phyloP scores from a whole-genome alignment of 2,329 filamentous ascomycete species.

The Xylariaceae sp. region DNA sequence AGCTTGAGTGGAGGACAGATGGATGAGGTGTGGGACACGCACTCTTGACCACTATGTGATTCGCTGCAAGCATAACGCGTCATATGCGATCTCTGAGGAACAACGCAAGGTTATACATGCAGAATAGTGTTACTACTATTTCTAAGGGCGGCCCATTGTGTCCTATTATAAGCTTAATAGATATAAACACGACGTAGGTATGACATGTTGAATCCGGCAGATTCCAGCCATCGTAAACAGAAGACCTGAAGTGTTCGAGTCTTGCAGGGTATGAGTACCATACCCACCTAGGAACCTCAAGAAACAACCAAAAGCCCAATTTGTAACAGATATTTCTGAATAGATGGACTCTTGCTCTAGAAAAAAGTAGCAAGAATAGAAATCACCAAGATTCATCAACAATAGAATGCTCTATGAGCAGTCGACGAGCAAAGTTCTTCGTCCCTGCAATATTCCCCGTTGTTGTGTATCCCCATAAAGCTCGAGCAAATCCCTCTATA shows the following conservation, averaged over 20 bases:
- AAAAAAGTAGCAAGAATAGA: constrained; percentile 10
- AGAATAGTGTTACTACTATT: background rate
- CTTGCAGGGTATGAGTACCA: too few species aligned
- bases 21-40: too few species aligned
- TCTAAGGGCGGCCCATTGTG: background rate
- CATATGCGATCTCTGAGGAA: background rate
- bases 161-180: too few species aligned
- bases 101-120: background rate
- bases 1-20: too few species aligned
- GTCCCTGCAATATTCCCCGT: constrained; percentile 19
- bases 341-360: constrained; percentile 3
- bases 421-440: constrained; percentile 16
- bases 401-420: constrained; percentile 15
- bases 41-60: too few species aligned
- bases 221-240: too few species aligned
- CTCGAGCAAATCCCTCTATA: constrained; percentile 33
- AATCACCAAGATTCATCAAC: constrained; percentile 12
- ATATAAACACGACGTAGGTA: too few species aligned
- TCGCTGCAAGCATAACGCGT: background rate
- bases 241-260: too few species aligned
- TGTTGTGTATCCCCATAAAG: constrained; percentile 25
- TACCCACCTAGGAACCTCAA: too few species aligned
- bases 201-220: too few species aligned
- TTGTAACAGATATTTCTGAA: constrained; percentile 3
- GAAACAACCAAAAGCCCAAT: background rate